Evolutionary conservation across 1,284 basidiomycete species (phyloP).

Genomic region (Cutaneotrichosporon cutaneum): DNA sequence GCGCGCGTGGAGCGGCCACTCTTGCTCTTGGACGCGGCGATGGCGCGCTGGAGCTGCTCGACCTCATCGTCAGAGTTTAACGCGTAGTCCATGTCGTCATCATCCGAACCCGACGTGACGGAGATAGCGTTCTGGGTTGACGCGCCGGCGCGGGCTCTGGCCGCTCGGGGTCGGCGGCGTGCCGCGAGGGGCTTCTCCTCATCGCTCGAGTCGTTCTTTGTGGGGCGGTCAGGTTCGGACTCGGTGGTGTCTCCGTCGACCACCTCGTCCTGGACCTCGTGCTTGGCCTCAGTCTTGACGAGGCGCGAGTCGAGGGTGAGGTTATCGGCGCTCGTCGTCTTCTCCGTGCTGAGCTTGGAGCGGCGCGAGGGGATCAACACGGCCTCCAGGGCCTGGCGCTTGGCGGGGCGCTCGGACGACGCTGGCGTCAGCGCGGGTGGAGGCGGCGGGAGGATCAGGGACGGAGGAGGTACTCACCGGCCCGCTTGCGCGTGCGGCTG

Average conservation of each 20-base stretch:
- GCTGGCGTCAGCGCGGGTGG: neutral
- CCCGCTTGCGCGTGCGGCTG: slow-evolving; percentile 9
- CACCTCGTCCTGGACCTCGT: slow-evolving; percentile 7
- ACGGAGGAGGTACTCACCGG: slow-evolving; percentile 8
- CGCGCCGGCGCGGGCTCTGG: neutral
- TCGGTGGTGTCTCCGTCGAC: slow-evolving; percentile 3
- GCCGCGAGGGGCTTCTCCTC: slow-evolving; percentile 12
- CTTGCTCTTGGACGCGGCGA: slow-evolving; percentile 20
- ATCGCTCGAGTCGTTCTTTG: slow-evolving; percentile 9
- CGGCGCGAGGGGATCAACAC: slow-evolving; percentile 29
- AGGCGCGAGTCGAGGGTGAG: slow-evolving; percentile 35
- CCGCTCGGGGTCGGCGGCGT: neutral
- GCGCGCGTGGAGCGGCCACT: neutral
- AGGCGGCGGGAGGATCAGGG: too few relatives aligned
- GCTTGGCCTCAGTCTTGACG: slow-evolving; percentile 8
- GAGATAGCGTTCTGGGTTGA: neutral
- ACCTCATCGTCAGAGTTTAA: slow-evolving; percentile 37
- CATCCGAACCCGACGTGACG: neutral
- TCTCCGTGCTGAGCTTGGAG: slow-evolving; percentile 40
- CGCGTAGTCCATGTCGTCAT: slow-evolving; percentile 25
- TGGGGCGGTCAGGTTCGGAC: neutral
- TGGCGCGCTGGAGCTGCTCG: slow-evolving; percentile 26
- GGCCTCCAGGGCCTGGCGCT: slow-evolving; percentile 31
- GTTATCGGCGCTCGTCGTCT: slow-evolving; percentile 44
- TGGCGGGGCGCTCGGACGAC: slow-evolving; percentile 8